phyloP scores from a whole-genome alignment of 495 filamentous ascomycete genomes.

The Endocarpon pusillum region DNA sequence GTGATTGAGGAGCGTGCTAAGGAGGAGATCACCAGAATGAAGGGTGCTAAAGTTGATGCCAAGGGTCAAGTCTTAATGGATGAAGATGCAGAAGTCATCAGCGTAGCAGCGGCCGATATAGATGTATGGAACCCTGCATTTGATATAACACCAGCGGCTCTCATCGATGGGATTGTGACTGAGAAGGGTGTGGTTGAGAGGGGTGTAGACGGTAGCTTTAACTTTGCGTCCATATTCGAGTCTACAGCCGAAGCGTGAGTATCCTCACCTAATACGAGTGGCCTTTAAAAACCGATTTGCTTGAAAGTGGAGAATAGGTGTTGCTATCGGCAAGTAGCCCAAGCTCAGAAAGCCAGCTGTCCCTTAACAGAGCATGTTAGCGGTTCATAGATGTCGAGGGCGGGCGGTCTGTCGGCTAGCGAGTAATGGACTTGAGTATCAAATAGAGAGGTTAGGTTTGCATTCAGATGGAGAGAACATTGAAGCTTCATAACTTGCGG shows the following conservation, averaged over 20 bases:
- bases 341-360: no score
- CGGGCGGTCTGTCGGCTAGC: no score
- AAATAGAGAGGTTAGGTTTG: no score
- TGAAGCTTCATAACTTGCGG: no score
- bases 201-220: conserved; percentile 52
- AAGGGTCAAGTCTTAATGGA: conserved; percentile 26
- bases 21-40: conserved; percentile 65
- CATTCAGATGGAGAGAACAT: no score
- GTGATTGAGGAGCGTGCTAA: conserved; percentile 71
- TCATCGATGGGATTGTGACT: conserved; percentile 90
- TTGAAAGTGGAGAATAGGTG: conserved; percentile 4
- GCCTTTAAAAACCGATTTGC: conserved; percentile 9
- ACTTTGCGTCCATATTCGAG: conserved; percentile 41
- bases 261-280: conserved; percentile 5
- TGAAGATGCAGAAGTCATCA: conserved; percentile 44
- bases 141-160: conserved; percentile 69
- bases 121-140: conserved; percentile 92
- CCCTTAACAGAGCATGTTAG: no score
- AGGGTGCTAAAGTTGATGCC: conserved; percentile 44
- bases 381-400: no score
- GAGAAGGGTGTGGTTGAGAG: conserved; percentile 80
- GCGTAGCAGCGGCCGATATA: conserved; percentile 66
- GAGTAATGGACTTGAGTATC: no score
- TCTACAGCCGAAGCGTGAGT: conserved; percentile 4
- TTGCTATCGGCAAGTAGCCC: conserved; percentile 1